Evolutionary conservation across 768 basidiomycete species (phyloP).

Genomic region (Candolleomyces eurysporus): DNA sequence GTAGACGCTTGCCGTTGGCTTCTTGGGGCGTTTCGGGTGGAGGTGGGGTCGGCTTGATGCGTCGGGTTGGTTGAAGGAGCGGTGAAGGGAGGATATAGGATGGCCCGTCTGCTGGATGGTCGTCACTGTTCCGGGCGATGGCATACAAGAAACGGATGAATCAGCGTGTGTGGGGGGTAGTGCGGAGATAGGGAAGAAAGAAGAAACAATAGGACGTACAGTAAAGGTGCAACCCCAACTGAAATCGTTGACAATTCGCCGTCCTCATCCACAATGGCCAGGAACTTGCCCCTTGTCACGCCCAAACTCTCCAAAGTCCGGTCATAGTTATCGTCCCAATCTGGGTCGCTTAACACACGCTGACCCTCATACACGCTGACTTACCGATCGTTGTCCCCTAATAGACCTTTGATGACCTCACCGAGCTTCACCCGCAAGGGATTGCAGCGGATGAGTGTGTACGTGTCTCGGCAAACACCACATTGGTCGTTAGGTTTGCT

Average conservation of each 20-base stretch:
- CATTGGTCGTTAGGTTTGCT: slow-evolving; percentile 74
- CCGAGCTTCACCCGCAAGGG: slow-evolving; percentile 64
- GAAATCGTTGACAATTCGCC: slow-evolving; percentile 70
- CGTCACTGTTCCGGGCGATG: slow-evolving; percentile 37
- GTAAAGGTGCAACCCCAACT: slow-evolving; percentile 63
- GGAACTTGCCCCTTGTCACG: slow-evolving; percentile 79
- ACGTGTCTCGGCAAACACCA: slow-evolving; percentile 85
- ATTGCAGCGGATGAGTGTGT: slow-evolving; percentile 73
- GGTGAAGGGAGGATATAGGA: slow-evolving; percentile 66
- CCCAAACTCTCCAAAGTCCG: slow-evolving; percentile 80
- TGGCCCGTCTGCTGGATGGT: slow-evolving; percentile 50
- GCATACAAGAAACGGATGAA: not conserved
- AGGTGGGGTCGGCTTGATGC: slow-evolving; percentile 35
- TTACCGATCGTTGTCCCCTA: slow-evolving; percentile 59
- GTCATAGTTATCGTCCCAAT: slow-evolving; percentile 87
- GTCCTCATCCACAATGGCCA: slow-evolving; percentile 89
- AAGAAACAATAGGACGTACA: slow-evolving; percentile 51
- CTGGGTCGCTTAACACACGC: slow-evolving; percentile 85
- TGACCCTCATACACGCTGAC: slow-evolving; percentile 87
- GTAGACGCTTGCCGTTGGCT: slow-evolving; percentile 48
- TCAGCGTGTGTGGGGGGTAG: not conserved
- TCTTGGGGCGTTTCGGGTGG: slow-evolving; percentile 41
- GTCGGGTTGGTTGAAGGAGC: slow-evolving; percentile 54
- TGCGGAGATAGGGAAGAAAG: not conserved
- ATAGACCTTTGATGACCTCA: slow-evolving; percentile 66